Conservation (phyloP, 768 basidiomycete species). For the Collybia nuda region DNA sequence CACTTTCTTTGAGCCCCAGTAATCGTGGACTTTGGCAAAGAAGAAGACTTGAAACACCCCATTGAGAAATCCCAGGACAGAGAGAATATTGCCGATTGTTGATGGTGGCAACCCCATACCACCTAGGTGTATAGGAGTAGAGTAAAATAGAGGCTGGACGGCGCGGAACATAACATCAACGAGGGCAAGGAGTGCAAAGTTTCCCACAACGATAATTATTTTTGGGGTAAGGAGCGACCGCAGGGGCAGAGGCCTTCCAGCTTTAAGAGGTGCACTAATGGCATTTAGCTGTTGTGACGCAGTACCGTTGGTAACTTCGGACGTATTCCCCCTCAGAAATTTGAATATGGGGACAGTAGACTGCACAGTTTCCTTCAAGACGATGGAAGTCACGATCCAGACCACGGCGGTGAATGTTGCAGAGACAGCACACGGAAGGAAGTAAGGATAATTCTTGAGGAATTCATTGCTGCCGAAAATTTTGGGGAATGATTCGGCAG, state of each 20-base stretch:
- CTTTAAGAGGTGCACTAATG: constrained; percentile 1
- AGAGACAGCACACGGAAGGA: constrained; percentile 66
- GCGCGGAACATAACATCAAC: constrained; percentile 64
- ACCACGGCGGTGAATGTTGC: constrained; percentile 56
- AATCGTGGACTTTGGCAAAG: constrained; percentile 58
- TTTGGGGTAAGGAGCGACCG: constrained; percentile 46
- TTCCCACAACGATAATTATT: constrained; percentile 59
- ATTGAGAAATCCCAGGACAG: constrained; percentile 56
- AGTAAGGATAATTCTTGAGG: constrained; percentile 53
- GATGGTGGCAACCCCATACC: constrained; percentile 67
- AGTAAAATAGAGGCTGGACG: constrained; percentile 66
- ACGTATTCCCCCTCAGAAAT: constrained; percentile 19
- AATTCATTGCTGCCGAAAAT: constrained; percentile 43
- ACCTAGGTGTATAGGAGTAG: constrained; percentile 64
- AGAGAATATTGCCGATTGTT: constrained; percentile 62
- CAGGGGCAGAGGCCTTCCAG: constrained; percentile 33
- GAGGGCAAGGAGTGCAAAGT: constrained; percentile 64
- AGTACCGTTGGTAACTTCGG: background rate
- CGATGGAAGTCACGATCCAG: constrained; percentile 50
- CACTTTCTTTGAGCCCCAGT: constrained; percentile 59
- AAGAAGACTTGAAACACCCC: constrained; percentile 64
- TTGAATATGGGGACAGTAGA: constrained; percentile 21
- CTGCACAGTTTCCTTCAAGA: constrained; percentile 51
- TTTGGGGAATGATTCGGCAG: constrained; percentile 47
- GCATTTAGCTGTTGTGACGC: constrained; percentile 1